phyloP scores from a whole-genome alignment of 1,284 basidiomycete species.

The Schizopora paradoxa region DNA sequence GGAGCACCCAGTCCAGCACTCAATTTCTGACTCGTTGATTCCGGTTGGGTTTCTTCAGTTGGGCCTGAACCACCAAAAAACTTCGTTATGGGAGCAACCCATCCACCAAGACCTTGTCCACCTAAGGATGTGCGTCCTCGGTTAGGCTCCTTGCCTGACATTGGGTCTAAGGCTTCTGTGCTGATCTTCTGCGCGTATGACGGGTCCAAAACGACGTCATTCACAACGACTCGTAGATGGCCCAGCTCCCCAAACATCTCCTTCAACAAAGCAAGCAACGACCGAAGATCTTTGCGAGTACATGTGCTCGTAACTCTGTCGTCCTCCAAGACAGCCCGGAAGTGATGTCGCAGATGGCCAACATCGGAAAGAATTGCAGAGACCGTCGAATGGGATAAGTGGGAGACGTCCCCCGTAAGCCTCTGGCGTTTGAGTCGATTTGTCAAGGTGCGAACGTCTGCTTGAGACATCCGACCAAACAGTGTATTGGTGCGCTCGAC shows the following conservation, averaged over 20 bases:
- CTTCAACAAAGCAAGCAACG: slow-evolving; percentile 79
- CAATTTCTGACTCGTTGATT: background rate
- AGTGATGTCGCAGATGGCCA: slow-evolving; percentile 65
- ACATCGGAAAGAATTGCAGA: slow-evolving; percentile 72
- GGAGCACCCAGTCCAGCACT: slow-evolving; percentile 28
- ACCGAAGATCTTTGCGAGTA: slow-evolving; percentile 78
- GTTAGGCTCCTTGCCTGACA: too few relatives aligned
- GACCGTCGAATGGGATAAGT: slow-evolving; percentile 83
- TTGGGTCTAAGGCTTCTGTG: slow-evolving; percentile 65
- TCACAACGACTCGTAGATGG: slow-evolving; percentile 76
- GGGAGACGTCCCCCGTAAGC: slow-evolving; percentile 80
- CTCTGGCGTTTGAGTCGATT: slow-evolving; percentile 90
- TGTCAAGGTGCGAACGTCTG: slow-evolving; percentile 85
- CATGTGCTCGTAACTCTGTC: slow-evolving; percentile 61
- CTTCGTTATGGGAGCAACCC: slow-evolving; percentile 83
- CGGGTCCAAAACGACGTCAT: slow-evolving; percentile 90
- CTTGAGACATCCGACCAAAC: slow-evolving; percentile 66
- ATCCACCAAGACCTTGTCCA: slow-evolving; percentile 40
- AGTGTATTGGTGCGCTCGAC: slow-evolving; percentile 70
- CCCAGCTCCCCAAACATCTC: slow-evolving; percentile 85
- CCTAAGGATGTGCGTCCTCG: slow-evolving; percentile 42
- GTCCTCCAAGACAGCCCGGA: slow-evolving; percentile 69
- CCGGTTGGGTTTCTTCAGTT: slow-evolving; percentile 10
- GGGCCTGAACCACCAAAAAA: slow-evolving; percentile 44
- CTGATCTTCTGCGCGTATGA: slow-evolving; percentile 66